phyloP scores from a whole-genome alignment of 306 rosid species.

The Sophora flavescens region DNA sequence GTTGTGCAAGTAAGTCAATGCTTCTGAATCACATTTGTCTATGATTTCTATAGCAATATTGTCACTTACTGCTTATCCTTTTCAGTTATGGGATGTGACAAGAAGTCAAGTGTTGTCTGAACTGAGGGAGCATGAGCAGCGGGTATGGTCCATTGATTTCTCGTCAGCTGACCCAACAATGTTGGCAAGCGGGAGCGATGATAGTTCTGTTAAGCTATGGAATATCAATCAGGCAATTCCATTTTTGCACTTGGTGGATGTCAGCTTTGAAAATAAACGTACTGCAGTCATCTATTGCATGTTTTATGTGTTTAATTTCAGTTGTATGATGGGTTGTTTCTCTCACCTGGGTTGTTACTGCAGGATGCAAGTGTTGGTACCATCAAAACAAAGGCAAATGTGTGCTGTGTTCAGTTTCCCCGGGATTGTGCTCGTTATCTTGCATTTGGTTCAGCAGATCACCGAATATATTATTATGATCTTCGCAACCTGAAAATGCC shows the following conservation, averaged over 20 bases:
- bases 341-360: conserved; percentile 81
- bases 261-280: conserved; percentile 98
- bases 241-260: conserved; percentile 96
- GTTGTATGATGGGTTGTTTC: conserved; percentile 84
- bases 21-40: conserved; percentile 16
- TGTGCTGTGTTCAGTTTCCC: conserved; percentile 96
- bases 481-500: conserved; percentile 80
- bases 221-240: conserved; percentile 99
- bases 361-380: conserved; percentile 94
- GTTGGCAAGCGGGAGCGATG: conserved; percentile 97
- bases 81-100: conserved; percentile 95
- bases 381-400: conserved; percentile 94
- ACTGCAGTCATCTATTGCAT: conserved; percentile 86
- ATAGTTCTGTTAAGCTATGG: conserved; percentile 97
- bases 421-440: conserved; percentile 79
- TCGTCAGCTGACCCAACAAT: conserved; percentile 95
- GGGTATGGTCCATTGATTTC: conserved; percentile 96
- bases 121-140: conserved; percentile 93
- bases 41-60: conserved; percentile 30
- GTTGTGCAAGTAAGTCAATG: conserved; percentile 81
- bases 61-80: conserved; percentile 35
- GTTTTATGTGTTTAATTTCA: conserved; percentile 56
- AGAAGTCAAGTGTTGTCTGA: conserved; percentile 87
- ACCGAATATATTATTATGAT: conserved; percentile 87
- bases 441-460: conserved; percentile 98